A percentile compares a stretch with the other conserved stretches of the same genome.
phyloP scores from a whole-genome alignment of 169 alveolate genomes.

The Theileria parva region DNA sequence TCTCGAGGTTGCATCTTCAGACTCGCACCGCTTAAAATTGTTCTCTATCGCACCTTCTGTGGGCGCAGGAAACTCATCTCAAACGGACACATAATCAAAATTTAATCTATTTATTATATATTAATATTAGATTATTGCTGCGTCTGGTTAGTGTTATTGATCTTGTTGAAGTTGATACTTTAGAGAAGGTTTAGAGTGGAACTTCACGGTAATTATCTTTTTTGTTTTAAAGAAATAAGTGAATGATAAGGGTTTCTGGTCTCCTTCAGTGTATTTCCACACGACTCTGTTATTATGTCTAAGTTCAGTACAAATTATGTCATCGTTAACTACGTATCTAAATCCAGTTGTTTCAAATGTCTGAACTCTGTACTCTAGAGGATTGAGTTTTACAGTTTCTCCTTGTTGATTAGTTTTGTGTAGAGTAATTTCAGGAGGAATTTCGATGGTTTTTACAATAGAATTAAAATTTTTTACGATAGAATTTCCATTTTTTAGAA shows the following conservation, averaged over 20 bases:
- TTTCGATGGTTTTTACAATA: not conserved
- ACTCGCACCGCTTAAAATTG: conserved; percentile 36
- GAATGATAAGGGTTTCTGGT: not conserved
- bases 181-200: not conserved
- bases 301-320: not conserved
- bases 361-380: not conserved
- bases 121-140: not conserved
- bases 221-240: not conserved
- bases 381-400: not conserved
- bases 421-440: not conserved
- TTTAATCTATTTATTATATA: conserved; percentile 9
- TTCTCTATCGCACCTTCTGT: conserved; percentile 55
- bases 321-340: not conserved
- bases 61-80: conserved; percentile 53
- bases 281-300: not conserved
- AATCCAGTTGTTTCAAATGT: not conserved
- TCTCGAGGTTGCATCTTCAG: conserved; percentile 45
- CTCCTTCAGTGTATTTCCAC: not conserved
- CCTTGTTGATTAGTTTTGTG: not conserved
- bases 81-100: conserved; percentile 7
- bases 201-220: not conserved
- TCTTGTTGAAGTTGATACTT: not conserved
- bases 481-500: too few relatives aligned
- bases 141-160: not conserved
- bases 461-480: too few relatives aligned